These are phyloP conservation scores for Trichosporon faecale DNA, from an alignment of 1,284 basidiomycete genomes.

Conservation along the genomic window DNA sequence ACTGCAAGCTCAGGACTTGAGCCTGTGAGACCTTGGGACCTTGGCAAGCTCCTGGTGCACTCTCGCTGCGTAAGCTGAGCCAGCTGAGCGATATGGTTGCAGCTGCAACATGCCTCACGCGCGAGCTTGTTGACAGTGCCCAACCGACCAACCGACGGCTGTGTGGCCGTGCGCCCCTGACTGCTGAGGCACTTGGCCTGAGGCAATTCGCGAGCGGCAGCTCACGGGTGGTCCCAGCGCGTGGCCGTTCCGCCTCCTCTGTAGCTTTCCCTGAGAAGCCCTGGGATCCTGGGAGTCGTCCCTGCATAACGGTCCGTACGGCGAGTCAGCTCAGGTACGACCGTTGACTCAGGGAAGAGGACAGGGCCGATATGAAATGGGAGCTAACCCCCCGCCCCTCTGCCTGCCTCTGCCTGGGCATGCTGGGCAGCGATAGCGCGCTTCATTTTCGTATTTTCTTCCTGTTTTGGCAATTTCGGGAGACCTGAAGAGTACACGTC, in stretches of 20 bases:
- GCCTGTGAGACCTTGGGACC: background rate
- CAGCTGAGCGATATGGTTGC: too few relatives aligned
- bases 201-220: background rate
- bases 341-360: background rate
- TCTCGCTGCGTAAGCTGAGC: too few relatives aligned
- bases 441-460: conserved; percentile 10
- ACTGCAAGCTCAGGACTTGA: background rate
- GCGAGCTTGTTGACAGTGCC: background rate
- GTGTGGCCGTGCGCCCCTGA: background rate
- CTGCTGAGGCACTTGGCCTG: background rate
- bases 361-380: background rate
- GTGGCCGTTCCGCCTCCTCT: background rate
- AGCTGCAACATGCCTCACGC: background rate
- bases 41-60: background rate
- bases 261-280: too few relatives aligned
- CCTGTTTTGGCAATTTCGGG: conserved; percentile 4
- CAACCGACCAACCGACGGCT: background rate
- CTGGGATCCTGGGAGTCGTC: background rate
- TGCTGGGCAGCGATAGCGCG: background rate
- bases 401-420: background rate
- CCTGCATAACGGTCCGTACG: background rate
- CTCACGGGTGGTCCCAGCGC: too few relatives aligned
- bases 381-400: background rate
- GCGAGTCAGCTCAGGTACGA: background rate
- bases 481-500: background rate